Base-by-base conservation (phyloP, 768 basidiomycete genomes). In the Amanita brunnescens region DNA sequence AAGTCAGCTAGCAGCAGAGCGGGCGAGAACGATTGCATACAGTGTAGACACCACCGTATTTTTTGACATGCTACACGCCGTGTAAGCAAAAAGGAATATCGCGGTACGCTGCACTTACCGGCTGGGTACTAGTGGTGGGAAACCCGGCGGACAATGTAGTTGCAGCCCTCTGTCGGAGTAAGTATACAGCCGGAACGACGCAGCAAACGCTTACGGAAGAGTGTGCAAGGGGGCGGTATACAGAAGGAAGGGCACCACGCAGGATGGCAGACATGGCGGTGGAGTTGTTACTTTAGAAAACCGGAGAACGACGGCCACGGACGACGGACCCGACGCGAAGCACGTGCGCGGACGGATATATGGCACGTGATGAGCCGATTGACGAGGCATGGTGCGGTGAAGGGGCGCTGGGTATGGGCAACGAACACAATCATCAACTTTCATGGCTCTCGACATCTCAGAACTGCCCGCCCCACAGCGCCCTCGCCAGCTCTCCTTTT, bases 1-100 rank as follows among this genome's bases (percentile, higher is more conserved):
- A n/a, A 10, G 37, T 51, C 7, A 33, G 23, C 18, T 13, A 44
- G 21, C 14, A 30, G 29, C 14, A 13, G 23, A 16, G 16, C 5
- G 9, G 39, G 2, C 4, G 14, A 24, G 16, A 4, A 40, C 24
- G 21, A 54, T 38, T 38, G 52, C 84, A 56, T 60, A 92, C 91
- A 39, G 89, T 93, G 69, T 92, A 91, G 53, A 93, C 83, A 54
- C 91, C 91, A 38, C 93, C 93, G 62, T 93, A 92, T 71, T 94
- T 93, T 46, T 88, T 90, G 6, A 87, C 75, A 39, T 79, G 78
- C 91, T 93, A 54, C n/a, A 48, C 23, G 52, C 47, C 53, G 48
- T 39, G 41, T 16, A 48, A 37, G 40, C 35, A 55, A 45, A 52
- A 50, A 47, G 40, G 58, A 43, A 26, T 52, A 46, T 49, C 34